phyloP scores from a whole-genome alignment of 73 alveolate genomes.

The Paramecium octaurelia region DNA sequence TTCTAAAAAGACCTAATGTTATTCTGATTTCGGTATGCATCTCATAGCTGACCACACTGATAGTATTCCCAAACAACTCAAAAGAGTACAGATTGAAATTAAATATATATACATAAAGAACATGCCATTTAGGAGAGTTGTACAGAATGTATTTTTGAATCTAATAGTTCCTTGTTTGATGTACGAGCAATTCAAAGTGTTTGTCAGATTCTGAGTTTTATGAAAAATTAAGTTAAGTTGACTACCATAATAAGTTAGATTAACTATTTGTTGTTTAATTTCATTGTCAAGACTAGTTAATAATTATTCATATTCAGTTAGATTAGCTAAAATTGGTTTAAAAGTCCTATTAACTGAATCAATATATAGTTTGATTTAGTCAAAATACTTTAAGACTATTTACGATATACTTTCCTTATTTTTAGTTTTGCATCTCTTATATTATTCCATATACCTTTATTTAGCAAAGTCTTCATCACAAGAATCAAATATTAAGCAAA shows the following conservation, averaged over 20 bases:
- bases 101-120: constrained; percentile 25
- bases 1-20: background rate
- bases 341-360: background rate
- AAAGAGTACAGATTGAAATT: background rate
- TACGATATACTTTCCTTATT: background rate
- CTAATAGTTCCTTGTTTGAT: constrained; percentile 1
- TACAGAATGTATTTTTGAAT: constrained; percentile 12
- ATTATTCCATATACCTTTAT: background rate
- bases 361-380: background rate
- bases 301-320: background rate
- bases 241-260: background rate
- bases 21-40: constrained; percentile 33
- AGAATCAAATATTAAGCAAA: background rate
- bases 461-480: background rate
- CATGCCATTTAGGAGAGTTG: constrained; percentile 1
- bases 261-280: background rate
- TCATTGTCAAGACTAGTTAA: background rate
- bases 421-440: background rate
- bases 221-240: background rate
- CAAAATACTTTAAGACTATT: background rate
- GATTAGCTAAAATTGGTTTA: background rate
- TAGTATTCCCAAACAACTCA: background rate
- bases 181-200: constrained; percentile 21
- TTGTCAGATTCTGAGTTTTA: background rate
- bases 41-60: constrained; percentile 45